These are phyloP conservation scores for Cichorium intybus DNA, from an alignment of 140 eudicot genomes.

Conservation along the genomic window DNA sequence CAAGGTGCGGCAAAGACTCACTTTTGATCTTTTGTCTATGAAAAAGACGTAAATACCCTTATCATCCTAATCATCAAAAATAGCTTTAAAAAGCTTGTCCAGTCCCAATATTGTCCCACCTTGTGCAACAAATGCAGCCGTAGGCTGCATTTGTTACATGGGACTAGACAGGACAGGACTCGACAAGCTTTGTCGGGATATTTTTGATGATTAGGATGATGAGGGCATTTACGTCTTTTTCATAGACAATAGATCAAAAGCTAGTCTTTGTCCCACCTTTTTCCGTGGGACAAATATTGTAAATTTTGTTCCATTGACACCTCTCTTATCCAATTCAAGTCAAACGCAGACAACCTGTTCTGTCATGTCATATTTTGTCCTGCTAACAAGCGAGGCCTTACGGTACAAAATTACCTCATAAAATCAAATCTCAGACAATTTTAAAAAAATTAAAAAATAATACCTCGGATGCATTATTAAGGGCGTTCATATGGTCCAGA, in stretches of 20 bases:
- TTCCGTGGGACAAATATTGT: neutral
- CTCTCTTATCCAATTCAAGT: neutral
- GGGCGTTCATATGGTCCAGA: slow-evolving; percentile 91
- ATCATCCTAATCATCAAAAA: neutral
- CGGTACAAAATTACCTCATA: neutral
- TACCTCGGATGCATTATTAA: slow-evolving; percentile 22
- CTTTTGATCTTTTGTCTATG: neutral
- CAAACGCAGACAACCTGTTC: neutral
- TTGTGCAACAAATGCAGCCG: neutral
- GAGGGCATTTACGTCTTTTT: too few relatives aligned
- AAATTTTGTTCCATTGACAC: neutral
- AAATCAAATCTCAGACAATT: neutral
- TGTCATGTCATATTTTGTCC: neutral
- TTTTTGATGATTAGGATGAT: too few relatives aligned
- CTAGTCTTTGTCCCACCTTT: neutral
- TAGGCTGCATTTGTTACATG: neutral
- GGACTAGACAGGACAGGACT: neutral
- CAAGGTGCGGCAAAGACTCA: neutral
- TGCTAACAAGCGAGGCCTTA: neutral
- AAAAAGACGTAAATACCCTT: neutral
- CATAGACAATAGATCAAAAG: neutral
- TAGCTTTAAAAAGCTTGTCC: neutral
- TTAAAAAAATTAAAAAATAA: neutral
- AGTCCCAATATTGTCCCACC: neutral
- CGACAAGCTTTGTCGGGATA: neutral